phyloP scores from a whole-genome alignment of 2,329 filamentous ascomycete species.

The Fusarium liriodendri region DNA sequence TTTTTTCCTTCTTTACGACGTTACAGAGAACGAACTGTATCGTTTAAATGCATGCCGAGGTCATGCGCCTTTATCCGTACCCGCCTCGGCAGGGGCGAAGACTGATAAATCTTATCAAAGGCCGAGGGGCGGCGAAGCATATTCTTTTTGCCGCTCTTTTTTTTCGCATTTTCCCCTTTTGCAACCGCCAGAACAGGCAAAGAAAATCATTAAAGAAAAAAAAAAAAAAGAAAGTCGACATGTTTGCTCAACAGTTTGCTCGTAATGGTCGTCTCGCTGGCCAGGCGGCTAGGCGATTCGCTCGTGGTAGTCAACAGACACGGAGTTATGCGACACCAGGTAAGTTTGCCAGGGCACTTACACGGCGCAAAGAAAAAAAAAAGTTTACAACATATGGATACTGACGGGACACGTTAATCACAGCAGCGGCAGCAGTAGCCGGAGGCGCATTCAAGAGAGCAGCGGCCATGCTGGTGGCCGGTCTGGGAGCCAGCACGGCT shows the following conservation, averaged over 20 bases:
- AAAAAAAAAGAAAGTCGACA: constrained; percentile 4
- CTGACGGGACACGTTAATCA: constrained; percentile 21
- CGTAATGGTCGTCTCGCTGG: constrained; percentile 40
- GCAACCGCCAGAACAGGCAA: not conserved
- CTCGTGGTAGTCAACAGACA: constrained; percentile 23
- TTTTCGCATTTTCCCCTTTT: not conserved
- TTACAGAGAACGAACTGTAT: not conserved
- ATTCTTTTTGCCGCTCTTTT: not conserved
- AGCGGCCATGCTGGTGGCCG: constrained; percentile 43
- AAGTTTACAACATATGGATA: not conserved
- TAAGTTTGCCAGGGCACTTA: constrained; percentile 29
- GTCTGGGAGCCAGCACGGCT: constrained; percentile 44
- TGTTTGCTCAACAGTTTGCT: constrained; percentile 41
- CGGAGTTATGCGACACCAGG: constrained; percentile 45
- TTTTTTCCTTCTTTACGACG: not conserved
- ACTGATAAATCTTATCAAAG: constrained; percentile 34
- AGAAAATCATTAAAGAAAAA: not conserved
- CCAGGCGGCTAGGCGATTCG: constrained; percentile 37
- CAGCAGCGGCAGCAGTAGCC: constrained; percentile 27
- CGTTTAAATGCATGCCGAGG: constrained; percentile 38
- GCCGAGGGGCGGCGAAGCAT: constrained; percentile 16
- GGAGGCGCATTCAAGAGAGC: constrained; percentile 38
- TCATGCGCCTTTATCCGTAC: constrained; percentile 1
- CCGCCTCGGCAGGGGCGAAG: constrained; percentile 38
- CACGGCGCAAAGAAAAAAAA: constrained; percentile 3